Base-by-base conservation (phyloP, 805 yeast species). In the Myxozyma monticola region DNA sequence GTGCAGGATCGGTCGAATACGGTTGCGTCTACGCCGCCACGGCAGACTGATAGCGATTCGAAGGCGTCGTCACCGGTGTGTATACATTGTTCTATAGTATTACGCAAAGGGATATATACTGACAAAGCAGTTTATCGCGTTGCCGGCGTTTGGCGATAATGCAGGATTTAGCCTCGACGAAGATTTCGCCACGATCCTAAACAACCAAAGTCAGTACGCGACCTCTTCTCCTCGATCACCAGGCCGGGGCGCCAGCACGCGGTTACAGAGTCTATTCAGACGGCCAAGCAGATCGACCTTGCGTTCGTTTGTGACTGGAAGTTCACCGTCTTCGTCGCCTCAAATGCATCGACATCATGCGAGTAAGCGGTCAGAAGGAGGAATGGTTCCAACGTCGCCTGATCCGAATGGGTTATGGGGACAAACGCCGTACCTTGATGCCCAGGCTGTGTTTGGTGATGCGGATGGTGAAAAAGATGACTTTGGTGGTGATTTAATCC, bases 161-260 rank as follows among this genome's bases (percentile, higher is more conserved):
- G 30, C 41, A 25, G 52, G 43, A 5, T 59, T 59, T 39, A 51
- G 54, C 36, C 51, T 59, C 8, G 62, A 59, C 30, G 62, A 55
- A 20, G 62, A 59, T 30, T 59, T 59, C 46, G 60, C 60, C 8
- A 39, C 42, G 22, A 51, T 54, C 18, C 28, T 54, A 8, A 38
- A 48, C 31, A 40, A 31, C 20, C 59, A 45, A 18, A 14, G 18
- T n/a, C 43, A 45, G 29, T 34, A 9, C n/a, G 34, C 31, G n/a
- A 38, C 25, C 25, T 12, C 37, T 15, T 47, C 56, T 8, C 45
- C 57, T 12, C 26, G 28, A 12, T 48, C 57, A 20, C 37, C 46
- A 15, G 42, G 49, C 21, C 17, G 26, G 9, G 48, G 35, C 20
- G 49, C 53, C 3, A 45, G 49, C n/a, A 26, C 57, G 15, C 46